Percentiles rank a stretch among this genome's conserved stretches.
Evolutionary conservation across 306 rosid genomes (phyloP).

Genomic region (Trifolium pratense): DNA sequence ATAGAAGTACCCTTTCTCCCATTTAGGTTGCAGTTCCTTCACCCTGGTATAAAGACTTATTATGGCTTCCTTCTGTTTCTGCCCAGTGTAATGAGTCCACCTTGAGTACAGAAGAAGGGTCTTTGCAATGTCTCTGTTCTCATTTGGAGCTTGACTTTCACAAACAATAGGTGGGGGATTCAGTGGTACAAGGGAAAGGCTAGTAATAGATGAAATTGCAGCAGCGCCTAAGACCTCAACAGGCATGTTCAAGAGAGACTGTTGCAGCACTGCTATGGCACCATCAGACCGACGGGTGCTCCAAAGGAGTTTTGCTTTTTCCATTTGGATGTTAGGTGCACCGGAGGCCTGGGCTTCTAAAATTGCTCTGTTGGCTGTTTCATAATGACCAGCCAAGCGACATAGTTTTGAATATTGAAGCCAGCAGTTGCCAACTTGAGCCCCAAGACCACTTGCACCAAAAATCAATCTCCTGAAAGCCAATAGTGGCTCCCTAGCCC

Average conservation of each 20-base stretch:
- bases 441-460: slow-evolving; percentile 71
- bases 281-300: slow-evolving; percentile 92
- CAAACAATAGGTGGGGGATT: slow-evolving; percentile 59
- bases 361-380: slow-evolving; percentile 93
- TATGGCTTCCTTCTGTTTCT: slow-evolving; percentile 97
- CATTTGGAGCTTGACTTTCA: slow-evolving; percentile 76
- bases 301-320: slow-evolving; percentile 93
- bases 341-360: slow-evolving; percentile 92
- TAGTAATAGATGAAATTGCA: slow-evolving; percentile 83
- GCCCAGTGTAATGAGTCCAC: slow-evolving; percentile 98
- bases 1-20: slow-evolving; percentile 96
- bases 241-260: slow-evolving; percentile 84
- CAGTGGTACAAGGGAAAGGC: slow-evolving; percentile 80
- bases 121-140: slow-evolving; percentile 75
- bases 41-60: slow-evolving; percentile 83
- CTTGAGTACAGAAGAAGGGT: slow-evolving; percentile 93
- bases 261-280: slow-evolving; percentile 91
- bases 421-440: slow-evolving; percentile 97
- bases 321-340: slow-evolving; percentile 88
- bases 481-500: slow-evolving; percentile 98
- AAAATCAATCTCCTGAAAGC: slow-evolving; percentile 87
- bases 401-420: slow-evolving; percentile 96
- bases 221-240: slow-evolving; percentile 78
- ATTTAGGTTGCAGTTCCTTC: slow-evolving; percentile 89
- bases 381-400: slow-evolving; percentile 95